Base-by-base conservation (phyloP, 495 filamentous ascomycete genomes). In the Podospora pseudocomata region DNA sequence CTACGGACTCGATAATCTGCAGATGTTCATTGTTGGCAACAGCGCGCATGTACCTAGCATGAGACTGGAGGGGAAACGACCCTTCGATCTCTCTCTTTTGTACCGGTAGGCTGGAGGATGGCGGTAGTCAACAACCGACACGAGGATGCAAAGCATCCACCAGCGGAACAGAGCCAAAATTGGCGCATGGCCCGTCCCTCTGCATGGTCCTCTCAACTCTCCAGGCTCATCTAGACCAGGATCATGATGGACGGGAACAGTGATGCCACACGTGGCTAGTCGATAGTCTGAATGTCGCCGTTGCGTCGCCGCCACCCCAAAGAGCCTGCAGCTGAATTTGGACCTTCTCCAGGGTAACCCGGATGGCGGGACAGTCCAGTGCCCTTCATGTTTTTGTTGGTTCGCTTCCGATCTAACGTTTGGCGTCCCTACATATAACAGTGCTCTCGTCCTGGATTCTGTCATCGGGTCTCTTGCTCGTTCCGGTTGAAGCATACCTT, bases 231-330 rank as follows among this genome's bases (percentile, higher is more conserved):
- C 23, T 18, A 58, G n/a, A 19, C 55, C 55, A 23, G 23, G 55
- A 58, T 26, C n/a, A 58, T 58, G 55, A 58, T 58, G 55, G n/a
- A 58, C 55, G 6, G 5, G 55, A 58, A 19, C 55, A 58, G 13
- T 20, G 23, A 58, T 19, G 55, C 23, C 55, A 26, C 55, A 58
- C 55, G 55, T 58, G 55, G 55, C 11, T 58, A 58, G 15, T 58
- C 55, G 55, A 58, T 58, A 58, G 55, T 26, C 5, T 58, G 9
- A n/a, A 58, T 58, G 39, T 11, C 18, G n/a, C 55, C 13, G 55
- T 58, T 58, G 55, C 55, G 55, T 58, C 55, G 55, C 55, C 26
- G 18, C 55, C 55, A 26, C 55, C 55, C 11, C n/a, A 58, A 58
- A 20, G 4, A 11, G 23, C n/a, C 23, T 58, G 55, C n/a, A 58